Percentiles rank a stretch among this genome's conserved stretches.
phyloP scores from a whole-genome alignment of 2,329 filamentous ascomycete species.

The Cercospora zeina region DNA sequence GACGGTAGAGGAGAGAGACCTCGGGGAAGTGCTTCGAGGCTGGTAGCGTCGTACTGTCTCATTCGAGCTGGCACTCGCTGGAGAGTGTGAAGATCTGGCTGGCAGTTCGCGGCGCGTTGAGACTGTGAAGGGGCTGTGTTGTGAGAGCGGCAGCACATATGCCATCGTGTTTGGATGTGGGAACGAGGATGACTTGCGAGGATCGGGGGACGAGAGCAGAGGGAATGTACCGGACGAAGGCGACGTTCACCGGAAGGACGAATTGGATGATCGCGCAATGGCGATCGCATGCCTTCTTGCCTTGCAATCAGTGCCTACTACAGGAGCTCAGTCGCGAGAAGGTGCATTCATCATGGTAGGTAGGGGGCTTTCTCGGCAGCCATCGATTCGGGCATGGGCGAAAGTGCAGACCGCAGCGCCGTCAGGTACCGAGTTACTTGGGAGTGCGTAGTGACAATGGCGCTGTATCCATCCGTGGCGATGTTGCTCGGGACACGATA shows the following conservation, averaged over 20 bases:
- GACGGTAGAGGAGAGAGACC: conserved; percentile 33
- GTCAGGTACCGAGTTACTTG: background rate
- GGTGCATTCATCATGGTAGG: background rate
- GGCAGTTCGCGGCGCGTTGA: background rate
- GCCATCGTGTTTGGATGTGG: conserved; percentile 4
- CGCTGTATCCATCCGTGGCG: background rate
- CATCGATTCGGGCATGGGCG: background rate
- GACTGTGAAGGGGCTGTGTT: conserved; percentile 14
- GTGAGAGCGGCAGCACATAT: conserved; percentile 9
- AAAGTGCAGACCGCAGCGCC: background rate
- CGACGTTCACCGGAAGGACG: background rate
- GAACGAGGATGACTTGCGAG: background rate
- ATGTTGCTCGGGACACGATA: background rate
- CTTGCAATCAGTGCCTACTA: background rate
- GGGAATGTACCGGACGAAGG: background rate
- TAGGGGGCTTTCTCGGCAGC: background rate
- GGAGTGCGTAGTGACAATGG: background rate
- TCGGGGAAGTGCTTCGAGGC: conserved; percentile 34
- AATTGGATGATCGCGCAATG: background rate
- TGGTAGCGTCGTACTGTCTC: conserved; percentile 34
- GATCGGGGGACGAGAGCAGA: background rate
- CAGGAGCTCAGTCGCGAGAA: background rate
- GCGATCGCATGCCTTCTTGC: conserved; percentile 1
- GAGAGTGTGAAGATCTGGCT: conserved; percentile 28
- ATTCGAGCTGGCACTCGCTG: conserved; percentile 28